Base-by-base conservation (phyloP, 352 stramenopile genomes). In the Phytophthora idaei region DNA sequence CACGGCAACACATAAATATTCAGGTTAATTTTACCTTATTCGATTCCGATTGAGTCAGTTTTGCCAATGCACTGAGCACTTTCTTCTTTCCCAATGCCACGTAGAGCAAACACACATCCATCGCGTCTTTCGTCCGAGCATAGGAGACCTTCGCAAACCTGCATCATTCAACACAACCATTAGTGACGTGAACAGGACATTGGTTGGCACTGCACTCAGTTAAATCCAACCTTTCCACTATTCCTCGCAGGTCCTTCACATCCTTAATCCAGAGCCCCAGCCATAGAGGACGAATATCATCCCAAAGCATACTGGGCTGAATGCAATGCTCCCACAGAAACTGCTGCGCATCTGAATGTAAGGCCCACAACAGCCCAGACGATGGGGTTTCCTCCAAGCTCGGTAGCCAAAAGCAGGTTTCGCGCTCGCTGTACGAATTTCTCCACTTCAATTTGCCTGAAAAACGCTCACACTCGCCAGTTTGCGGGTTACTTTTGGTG, bases 281-380 rank as follows among this genome's bases (percentile, higher is more conserved):
- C 87, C 87, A 95, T 58, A 93, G 68, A 21, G 83, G 83, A 11
- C 78, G 76, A 12, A 93, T 54, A 42, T 77, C 66, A 4, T 83
- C 67, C 87, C 87, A 95, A n/a, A 70, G 77, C 54, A 87, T 78
- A 41, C 81, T 65, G 1, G 78, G 69, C 21, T 75, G 50, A 47
- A 93, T 81, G 39, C 81, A 92, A 42, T 90, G 80, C 34, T 93
- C 83, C 32, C 83, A 70, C 29, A 95, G 57, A 65, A 95, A 92
- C 37, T 81, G 70, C 34, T 94, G 85, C n/a, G 87, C 80, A 60
- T 91, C 81, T 15, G 87, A 95, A 42, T 94, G 87, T n/a, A 95
- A 65, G 7, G 85, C 87, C 87, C 87, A 95, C 15, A 92, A 32
- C 8, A 94, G 59, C 1, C 78, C 85, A 27, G 87, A 95, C 3